These are phyloP conservation scores for Kernera saxatilis DNA, from an alignment of 345 rosid genomes.

Conservation along the genomic window DNA sequence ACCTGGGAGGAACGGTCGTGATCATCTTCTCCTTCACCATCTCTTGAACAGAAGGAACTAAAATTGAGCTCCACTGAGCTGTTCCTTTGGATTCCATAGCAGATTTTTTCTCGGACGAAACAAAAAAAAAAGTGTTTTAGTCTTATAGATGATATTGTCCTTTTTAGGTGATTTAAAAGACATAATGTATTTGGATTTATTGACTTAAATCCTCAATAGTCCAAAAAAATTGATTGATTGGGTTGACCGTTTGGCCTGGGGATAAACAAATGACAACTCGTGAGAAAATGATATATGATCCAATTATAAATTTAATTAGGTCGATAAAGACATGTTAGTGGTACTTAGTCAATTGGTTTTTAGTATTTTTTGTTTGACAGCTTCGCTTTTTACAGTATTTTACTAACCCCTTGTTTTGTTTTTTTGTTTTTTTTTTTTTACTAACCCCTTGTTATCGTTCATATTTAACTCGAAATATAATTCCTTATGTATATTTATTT, in stretches of 20 bases:
- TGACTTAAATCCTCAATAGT: not conserved
- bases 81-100: conserved; percentile 19
- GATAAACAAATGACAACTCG: not conserved
- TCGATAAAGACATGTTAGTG: not conserved
- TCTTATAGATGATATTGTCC: too few relatives aligned
- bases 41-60: conserved; percentile 30
- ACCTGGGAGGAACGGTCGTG: conserved; percentile 24
- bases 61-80: conserved; percentile 15
- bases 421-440: too few relatives aligned
- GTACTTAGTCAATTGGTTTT: not conserved
- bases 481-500: too few relatives aligned
- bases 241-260: not conserved
- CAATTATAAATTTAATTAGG: not conserved
- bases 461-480: not conserved
- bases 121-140: not conserved
- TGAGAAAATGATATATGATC: too few relatives aligned
- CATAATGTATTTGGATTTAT: not conserved
- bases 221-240: not conserved
- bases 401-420: too few relatives aligned
- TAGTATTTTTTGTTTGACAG: too few relatives aligned
- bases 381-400: too few relatives aligned
- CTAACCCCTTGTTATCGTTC: not conserved
- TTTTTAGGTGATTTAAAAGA: too few relatives aligned
- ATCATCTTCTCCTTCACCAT: conserved; percentile 18
- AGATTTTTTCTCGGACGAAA: not conserved